Evolutionary conservation across 192 early-diverging fungal species (phyloP).

Genomic region (Coemansia sp.): DNA sequence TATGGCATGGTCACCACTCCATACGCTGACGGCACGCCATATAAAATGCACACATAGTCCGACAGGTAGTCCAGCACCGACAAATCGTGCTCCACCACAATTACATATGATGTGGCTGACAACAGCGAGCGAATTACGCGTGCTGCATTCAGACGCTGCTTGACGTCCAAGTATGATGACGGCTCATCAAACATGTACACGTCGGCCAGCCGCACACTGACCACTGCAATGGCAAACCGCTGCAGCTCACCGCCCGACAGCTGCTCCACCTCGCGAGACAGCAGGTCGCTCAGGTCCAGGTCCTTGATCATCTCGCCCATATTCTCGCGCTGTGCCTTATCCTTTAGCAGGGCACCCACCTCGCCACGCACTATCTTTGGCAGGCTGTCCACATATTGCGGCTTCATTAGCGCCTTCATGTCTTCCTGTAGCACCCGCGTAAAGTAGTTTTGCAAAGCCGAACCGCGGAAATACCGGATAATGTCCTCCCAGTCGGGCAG

Average conservation of each 20-base stretch:
- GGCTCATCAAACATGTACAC: conserved; percentile 99
- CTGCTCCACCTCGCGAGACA: conserved; percentile 79
- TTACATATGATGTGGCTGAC: conserved; percentile 74
- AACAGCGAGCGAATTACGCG: conserved; percentile 85
- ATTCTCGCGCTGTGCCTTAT: conserved; percentile 75
- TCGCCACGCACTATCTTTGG: conserved; percentile 76
- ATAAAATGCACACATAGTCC: conserved; percentile 97
- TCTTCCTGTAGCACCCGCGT: conserved; percentile 97
- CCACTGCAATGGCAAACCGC: conserved; percentile 92
- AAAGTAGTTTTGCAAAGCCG: conserved; percentile 98
- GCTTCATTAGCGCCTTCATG: conserved; percentile 91
- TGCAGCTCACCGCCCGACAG: conserved; percentile 97
- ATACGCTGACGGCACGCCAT: conserved; percentile 94
- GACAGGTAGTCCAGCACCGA: conserved; percentile 96
- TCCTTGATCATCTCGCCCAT: conserved; percentile 67
- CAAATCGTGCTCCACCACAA: conserved; percentile 99
- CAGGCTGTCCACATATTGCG: conserved; percentile 93
- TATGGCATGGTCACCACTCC: conserved; percentile 97
- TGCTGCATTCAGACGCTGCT: conserved; percentile 97
- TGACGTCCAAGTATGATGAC: conserved; percentile 96
- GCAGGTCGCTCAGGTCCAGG: conserved; percentile 76
- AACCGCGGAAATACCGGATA: conserved; percentile 92
- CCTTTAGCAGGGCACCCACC: conserved; percentile 71
- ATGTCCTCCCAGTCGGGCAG: conserved; percentile 97
- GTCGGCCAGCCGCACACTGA: conserved; percentile 79